Conservation (phyloP, 1,139 yeast genomes). For the Cylindricascospora bacillispora region DNA sequence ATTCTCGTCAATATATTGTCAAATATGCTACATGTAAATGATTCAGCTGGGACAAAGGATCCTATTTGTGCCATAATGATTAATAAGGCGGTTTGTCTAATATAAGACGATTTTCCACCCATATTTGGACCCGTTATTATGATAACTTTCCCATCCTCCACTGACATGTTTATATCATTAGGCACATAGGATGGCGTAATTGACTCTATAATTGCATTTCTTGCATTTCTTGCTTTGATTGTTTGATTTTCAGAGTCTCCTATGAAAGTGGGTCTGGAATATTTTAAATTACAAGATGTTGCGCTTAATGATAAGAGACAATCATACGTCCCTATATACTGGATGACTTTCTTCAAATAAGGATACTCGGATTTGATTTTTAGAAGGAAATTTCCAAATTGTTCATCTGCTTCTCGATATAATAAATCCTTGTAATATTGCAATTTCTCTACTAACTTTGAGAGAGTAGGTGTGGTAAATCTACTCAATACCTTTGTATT, state of each 20-base stretch:
- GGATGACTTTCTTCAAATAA: slow-evolving; percentile 38
- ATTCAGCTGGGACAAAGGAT: slow-evolving; percentile 38
- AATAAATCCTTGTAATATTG: slow-evolving; percentile 55
- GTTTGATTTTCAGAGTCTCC: slow-evolving; percentile 31
- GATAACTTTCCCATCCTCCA: slow-evolving; percentile 36
- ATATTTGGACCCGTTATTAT: slow-evolving; percentile 53
- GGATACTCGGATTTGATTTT: slow-evolving; percentile 38
- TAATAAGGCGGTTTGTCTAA: slow-evolving; percentile 35
- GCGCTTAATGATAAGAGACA: slow-evolving; percentile 63
- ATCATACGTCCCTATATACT: slow-evolving; percentile 50
- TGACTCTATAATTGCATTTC: slow-evolving; percentile 73
- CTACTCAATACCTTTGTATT: slow-evolving; percentile 63
- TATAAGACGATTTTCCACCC: slow-evolving; percentile 44
- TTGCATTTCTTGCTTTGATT: slow-evolving; percentile 43
- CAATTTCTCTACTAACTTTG: slow-evolving; percentile 38
- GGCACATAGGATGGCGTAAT: slow-evolving; percentile 45
- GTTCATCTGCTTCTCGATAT: slow-evolving; percentile 39
- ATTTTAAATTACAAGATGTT: slow-evolving; percentile 35
- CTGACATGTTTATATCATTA: slow-evolving; percentile 46
- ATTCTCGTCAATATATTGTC: slow-evolving; percentile 34
- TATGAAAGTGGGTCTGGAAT: slow-evolving; percentile 44
- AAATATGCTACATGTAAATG: slow-evolving; percentile 31
- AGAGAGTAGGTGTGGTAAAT: slow-evolving; percentile 52
- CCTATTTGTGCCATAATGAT: slow-evolving; percentile 41
- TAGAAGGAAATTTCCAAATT: slow-evolving; percentile 39